phyloP scores from a whole-genome alignment of 352 stramenopile genomes.

The Globisporangium camurandrum region DNA sequence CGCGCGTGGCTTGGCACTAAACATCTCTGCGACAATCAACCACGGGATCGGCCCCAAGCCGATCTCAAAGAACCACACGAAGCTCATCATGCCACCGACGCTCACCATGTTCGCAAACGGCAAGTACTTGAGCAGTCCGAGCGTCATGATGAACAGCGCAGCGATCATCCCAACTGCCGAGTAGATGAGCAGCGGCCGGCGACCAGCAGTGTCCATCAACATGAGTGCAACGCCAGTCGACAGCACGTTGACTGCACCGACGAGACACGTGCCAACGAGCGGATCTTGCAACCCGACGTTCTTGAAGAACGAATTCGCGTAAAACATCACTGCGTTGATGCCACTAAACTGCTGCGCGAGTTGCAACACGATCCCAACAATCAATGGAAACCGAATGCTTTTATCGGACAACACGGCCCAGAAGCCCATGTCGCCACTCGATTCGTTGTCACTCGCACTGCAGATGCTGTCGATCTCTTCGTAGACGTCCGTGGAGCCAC shows the following conservation, averaged over 20 bases:
- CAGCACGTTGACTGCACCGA: slow-evolving; percentile 67
- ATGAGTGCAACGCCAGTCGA: slow-evolving; percentile 62
- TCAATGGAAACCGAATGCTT: slow-evolving; percentile 55
- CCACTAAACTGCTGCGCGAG: slow-evolving; percentile 64
- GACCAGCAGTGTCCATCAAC: slow-evolving; percentile 68
- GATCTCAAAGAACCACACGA: slow-evolving; percentile 72
- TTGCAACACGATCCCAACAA: slow-evolving; percentile 54
- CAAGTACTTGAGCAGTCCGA: slow-evolving; percentile 55
- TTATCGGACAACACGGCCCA: slow-evolving; percentile 52
- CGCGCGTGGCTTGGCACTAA: slow-evolving; percentile 89
- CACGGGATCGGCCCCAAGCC: slow-evolving; percentile 90
- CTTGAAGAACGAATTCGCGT: slow-evolving; percentile 70
- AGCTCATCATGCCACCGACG: slow-evolving; percentile 62
- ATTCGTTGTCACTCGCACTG: slow-evolving; percentile 67
- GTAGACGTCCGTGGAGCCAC: slow-evolving; percentile 69
- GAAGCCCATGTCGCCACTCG: slow-evolving; percentile 47
- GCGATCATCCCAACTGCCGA: slow-evolving; percentile 63
- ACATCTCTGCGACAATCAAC: slow-evolving; percentile 97
- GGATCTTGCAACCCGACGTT: slow-evolving; percentile 61
- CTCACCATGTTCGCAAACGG: slow-evolving; percentile 57
- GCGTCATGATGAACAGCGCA: slow-evolving; percentile 52
- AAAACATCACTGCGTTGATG: slow-evolving; percentile 81
- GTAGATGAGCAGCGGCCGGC: slow-evolving; percentile 62
- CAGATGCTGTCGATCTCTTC: slow-evolving; percentile 80
- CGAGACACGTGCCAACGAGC: slow-evolving; percentile 49